These are phyloP conservation scores for Fusarium verrucosum DNA, from an alignment of 2,329 filamentous ascomycete species.

Conservation along the genomic window DNA sequence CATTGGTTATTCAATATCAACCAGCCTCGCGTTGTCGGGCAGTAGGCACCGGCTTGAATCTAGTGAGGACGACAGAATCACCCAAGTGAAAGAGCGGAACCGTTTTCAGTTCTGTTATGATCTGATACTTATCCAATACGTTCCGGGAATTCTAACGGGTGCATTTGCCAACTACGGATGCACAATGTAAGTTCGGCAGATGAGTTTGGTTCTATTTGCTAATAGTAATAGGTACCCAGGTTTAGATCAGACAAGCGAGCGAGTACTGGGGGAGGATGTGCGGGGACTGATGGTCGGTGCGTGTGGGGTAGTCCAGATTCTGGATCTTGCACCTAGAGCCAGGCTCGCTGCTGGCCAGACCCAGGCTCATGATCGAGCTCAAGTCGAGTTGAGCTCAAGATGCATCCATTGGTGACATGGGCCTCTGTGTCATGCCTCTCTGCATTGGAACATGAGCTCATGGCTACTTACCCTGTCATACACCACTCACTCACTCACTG, in stretches of 20 bases:
- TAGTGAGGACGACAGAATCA: neutral
- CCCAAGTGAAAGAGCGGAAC: neutral
- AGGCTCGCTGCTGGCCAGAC: slow-evolving; percentile 5
- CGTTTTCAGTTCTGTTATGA: neutral
- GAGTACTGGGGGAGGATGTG: slow-evolving; percentile 39
- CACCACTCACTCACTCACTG: neutral
- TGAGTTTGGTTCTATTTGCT: slow-evolving; percentile 15
- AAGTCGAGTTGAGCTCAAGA: neutral
- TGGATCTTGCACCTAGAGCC: slow-evolving; percentile 29
- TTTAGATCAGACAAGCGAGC: slow-evolving; percentile 27
- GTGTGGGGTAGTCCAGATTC: slow-evolving; percentile 42
- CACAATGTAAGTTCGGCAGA: neutral
- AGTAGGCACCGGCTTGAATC: slow-evolving; percentile 3
- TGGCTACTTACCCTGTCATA: neutral
- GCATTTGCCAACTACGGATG: slow-evolving; percentile 11
- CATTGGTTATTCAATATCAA: slow-evolving; percentile 1
- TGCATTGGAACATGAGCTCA: slow-evolving; percentile 34
- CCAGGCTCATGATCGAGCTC: neutral
- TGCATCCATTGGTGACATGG: slow-evolving; percentile 14
- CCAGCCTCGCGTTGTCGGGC: slow-evolving; percentile 12
- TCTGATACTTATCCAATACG: neutral
- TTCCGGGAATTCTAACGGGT: neutral
- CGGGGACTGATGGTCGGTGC: slow-evolving; percentile 39
- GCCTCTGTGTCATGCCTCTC: neutral
- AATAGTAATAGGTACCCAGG: neutral